A percentile compares a stretch with the other conserved stretches of the same genome.
phyloP scores from a whole-genome alignment of 1,284 basidiomycete species.

The Ustilago trichophora region DNA sequence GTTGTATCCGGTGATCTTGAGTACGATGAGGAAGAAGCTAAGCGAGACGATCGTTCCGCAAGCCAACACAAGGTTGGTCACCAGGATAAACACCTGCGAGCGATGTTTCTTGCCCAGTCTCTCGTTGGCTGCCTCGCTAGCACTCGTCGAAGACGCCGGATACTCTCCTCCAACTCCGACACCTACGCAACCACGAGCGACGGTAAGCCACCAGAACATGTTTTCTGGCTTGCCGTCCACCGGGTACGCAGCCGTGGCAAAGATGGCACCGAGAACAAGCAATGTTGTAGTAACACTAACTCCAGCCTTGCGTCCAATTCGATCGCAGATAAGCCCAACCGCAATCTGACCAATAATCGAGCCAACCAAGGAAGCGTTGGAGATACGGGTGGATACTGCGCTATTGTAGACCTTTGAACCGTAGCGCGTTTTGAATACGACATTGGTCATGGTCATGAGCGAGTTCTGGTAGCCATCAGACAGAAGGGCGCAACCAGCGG shows the following conservation, averaged over 20 bases:
- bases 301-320: conserved; percentile 70
- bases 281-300: conserved; percentile 72
- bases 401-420: conserved; percentile 72
- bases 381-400: conserved; percentile 75
- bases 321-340: conserved; percentile 77
- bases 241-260: conserved; percentile 78
- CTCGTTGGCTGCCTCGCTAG: conserved; percentile 79
- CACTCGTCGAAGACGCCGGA: conserved; percentile 76
- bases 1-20: conserved; percentile 68
- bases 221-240: conserved; percentile 71
- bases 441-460: conserved; percentile 49
- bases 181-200: conserved; percentile 77
- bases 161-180: conserved; percentile 82
- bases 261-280: conserved; percentile 77
- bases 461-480: conserved; percentile 78
- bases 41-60: conserved; percentile 74
- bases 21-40: conserved; percentile 77
- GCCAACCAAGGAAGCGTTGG: conserved; percentile 79
- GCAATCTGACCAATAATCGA: conserved; percentile 74
- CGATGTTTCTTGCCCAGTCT: conserved; percentile 72
- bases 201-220: conserved; percentile 80
- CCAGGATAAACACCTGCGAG: conserved; percentile 79
- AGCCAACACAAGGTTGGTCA: conserved; percentile 71
- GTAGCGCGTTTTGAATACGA: conserved; percentile 56
- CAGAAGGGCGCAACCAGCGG: conserved; percentile 68